Evolutionary conservation across 2,329 filamentous ascomycete genomes (phyloP).

Genomic region (Phyllachora maydis): DNA sequence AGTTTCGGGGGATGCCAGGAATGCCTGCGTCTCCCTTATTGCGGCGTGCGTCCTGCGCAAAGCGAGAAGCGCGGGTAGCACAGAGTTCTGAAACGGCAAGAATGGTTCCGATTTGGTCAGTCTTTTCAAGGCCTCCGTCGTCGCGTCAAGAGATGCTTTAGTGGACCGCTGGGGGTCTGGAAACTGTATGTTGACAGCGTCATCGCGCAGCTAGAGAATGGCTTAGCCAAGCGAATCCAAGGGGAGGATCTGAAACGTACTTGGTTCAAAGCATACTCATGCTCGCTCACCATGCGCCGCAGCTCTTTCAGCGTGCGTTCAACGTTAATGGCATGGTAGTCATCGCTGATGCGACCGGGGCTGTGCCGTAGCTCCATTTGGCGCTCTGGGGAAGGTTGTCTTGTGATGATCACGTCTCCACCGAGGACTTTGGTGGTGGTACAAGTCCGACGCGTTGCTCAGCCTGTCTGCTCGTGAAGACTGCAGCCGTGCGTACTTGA

Average conservation of each 20-base stretch:
- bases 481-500: too few relatives aligned
- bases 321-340: constrained; percentile 29
- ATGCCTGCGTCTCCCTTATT: constrained; percentile 40
- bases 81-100: constrained; percentile 44
- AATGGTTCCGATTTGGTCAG: constrained; percentile 40
- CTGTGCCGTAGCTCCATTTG: too few relatives aligned
- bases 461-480: too few relatives aligned
- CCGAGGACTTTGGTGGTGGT: too few relatives aligned
- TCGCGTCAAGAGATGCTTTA: constrained; percentile 18
- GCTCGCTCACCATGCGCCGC: constrained; percentile 32
- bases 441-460: too few relatives aligned
- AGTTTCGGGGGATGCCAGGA: constrained; percentile 24
- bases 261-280: constrained; percentile 7
- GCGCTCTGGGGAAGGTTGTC: too few relatives aligned
- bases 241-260: constrained; percentile 4
- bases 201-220: constrained; percentile 5
- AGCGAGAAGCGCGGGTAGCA: constrained; percentile 51
- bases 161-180: constrained; percentile 6
- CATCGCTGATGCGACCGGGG: too few relatives aligned
- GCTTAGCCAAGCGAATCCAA: too few relatives aligned
- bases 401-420: too few relatives aligned
- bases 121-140: constrained; percentile 45
- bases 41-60: constrained; percentile 45
- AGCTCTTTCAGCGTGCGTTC: constrained; percentile 49
- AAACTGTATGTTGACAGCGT: constrained; percentile 1